Conservation (phyloP, 2,329 filamentous ascomycete genomes). For the Exophiala lecanii-corni region DNA sequence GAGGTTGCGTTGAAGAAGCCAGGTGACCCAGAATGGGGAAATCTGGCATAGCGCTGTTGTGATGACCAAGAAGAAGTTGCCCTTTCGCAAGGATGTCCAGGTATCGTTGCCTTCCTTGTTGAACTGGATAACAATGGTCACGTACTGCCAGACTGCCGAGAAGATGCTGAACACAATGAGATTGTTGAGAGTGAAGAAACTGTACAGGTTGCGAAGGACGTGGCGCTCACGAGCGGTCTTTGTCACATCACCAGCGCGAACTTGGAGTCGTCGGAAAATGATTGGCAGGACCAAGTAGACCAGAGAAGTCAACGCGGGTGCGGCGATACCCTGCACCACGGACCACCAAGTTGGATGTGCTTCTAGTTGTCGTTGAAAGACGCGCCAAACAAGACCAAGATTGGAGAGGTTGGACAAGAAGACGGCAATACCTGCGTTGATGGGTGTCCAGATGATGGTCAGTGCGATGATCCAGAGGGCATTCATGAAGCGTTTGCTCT, state of each 20-base stretch:
- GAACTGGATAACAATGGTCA: constrained; percentile 59
- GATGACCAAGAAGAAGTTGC: constrained; percentile 58
- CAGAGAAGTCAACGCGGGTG: constrained; percentile 79
- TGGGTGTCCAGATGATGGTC: constrained; percentile 80
- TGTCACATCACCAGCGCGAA: constrained; percentile 78
- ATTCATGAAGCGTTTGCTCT: constrained; percentile 71
- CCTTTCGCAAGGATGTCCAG: constrained; percentile 64
- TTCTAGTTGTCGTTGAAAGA: constrained; percentile 63
- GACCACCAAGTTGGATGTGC: constrained; percentile 68
- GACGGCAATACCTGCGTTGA: constrained; percentile 90
- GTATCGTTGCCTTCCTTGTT: constrained; percentile 55
- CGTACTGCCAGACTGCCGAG: constrained; percentile 71
- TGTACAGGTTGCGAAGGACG: constrained; percentile 83
- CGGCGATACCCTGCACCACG: constrained; percentile 83
- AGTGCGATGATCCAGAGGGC: constrained; percentile 77
- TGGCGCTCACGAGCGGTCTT: constrained; percentile 91
- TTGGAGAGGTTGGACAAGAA: constrained; percentile 85
- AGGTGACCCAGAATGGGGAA: constrained; percentile 91
- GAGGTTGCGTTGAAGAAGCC: constrained; percentile 85
- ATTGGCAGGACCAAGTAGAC: constrained; percentile 85
- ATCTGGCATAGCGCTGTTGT: constrained; percentile 74
- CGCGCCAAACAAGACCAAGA: constrained; percentile 72
- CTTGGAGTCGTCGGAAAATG: constrained; percentile 82
- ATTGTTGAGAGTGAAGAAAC: constrained; percentile 98
- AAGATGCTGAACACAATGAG: constrained; percentile 91